Percentiles rank a stretch among this genome's conserved stretches.
Conservation (phyloP, 1,284 basidiomycete species). For the Pseudozyma sp. region DNA sequence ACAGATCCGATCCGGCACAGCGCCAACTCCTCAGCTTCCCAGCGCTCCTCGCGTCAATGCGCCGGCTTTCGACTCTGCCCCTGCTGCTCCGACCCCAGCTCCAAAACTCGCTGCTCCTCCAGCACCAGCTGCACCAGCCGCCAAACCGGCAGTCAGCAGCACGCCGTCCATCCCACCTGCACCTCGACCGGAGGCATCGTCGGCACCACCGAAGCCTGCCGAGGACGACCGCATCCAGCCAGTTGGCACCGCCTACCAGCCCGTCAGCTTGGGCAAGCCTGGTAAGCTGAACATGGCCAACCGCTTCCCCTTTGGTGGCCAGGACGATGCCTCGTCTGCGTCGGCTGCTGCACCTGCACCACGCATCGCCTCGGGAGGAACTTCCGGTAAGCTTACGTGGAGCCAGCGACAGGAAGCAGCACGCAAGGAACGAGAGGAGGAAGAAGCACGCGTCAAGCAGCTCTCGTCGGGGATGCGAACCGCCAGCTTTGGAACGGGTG, state of each 20-base stretch:
- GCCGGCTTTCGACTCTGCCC: constrained; percentile 38
- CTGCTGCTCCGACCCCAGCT: constrained; percentile 31
- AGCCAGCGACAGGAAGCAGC: constrained; percentile 66
- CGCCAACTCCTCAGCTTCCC: constrained; percentile 26
- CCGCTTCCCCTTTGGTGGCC: constrained; percentile 62
- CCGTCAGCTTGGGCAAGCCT: constrained; percentile 63
- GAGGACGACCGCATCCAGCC: constrained; percentile 66
- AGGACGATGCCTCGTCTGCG: constrained; percentile 14
- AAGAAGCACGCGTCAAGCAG: constrained; percentile 45
- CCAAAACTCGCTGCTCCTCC: constrained; percentile 21
- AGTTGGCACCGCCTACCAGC: constrained; percentile 66
- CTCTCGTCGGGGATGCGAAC: constrained; percentile 32
- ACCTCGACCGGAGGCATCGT: constrained; percentile 26
- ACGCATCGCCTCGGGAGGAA: constrained; percentile 42
- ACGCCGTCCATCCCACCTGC: constrained; percentile 26
- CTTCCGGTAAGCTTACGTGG: constrained; percentile 64
- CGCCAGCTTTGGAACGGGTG: constrained; percentile 38
- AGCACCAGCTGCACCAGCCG: constrained; percentile 13
- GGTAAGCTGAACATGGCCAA: constrained; percentile 65
- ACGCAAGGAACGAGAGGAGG: constrained; percentile 59
- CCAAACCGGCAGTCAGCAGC: constrained; percentile 11
- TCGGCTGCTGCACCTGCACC: constrained; percentile 38
- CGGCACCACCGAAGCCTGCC: constrained; percentile 51
- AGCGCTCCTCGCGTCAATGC: constrained; percentile 31
- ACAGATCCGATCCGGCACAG: constrained; percentile 56